Evolutionary conservation across 2,329 filamentous ascomycete genomes (phyloP), one percentile per base, ranked within the genome.

Genomic region (Cucurbitaria berberidis): DNA sequence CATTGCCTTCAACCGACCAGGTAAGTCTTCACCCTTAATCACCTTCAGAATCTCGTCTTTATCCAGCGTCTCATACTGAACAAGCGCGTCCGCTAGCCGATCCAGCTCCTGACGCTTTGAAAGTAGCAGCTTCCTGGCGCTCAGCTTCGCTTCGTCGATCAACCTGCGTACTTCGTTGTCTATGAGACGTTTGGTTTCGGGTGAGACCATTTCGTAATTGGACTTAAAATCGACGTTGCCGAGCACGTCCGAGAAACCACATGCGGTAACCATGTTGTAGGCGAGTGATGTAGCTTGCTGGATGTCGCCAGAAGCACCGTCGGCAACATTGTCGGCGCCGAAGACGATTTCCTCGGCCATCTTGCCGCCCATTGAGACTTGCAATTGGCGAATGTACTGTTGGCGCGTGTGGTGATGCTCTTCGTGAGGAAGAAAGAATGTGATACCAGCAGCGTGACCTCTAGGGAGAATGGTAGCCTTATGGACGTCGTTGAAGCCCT

Each of bases 381-480:
- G 91, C 54, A 96, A 91, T 46, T 86, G 81, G 29, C 90, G 88
- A 62, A 93, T 80, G 66, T 92, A 92, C 71, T 99, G 90, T 49
- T 86, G 86, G 65, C 92, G 91, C n/a, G 89, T 89, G 75, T 87
- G 86, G 42, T 74, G 70, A 11, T 91, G 95, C 68, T 96, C 92
- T 75, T 93, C 92, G 78, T 97, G 93, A 82, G 93, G 93, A 21
- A 99, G 82, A 74, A 89, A 89, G 60, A 90, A 89, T 0, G 95
- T 99, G 59, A 96, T 86, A 55, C 95, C 95, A 7, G 98, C 82
- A 21, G 90, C 86, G 67, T 88, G 87, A 10, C 95, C 95, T 67
- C 96, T 89, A 47, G 95, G 93, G 67, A 99, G 89, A 66, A 99
- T 96, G 0, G 95, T 99, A 44, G 96, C 93, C 78, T 99, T 99